Conservation (phyloP, 495 filamentous ascomycete species). For the Aspergillus campestris region DNA sequence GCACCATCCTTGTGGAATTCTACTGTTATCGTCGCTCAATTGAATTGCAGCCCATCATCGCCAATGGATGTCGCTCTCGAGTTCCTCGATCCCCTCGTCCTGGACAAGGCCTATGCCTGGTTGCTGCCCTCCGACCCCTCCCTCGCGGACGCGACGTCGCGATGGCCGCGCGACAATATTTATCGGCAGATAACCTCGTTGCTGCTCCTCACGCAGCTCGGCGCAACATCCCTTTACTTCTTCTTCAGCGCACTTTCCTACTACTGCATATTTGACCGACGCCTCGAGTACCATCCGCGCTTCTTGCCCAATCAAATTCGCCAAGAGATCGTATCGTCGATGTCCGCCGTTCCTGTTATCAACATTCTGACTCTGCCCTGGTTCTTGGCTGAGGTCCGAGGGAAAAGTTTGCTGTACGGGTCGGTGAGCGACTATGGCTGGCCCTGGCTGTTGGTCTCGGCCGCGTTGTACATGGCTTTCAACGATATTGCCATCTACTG, state of each 20-base stretch:
- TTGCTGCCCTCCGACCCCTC: no score
- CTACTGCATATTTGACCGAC: constrained; percentile 67
- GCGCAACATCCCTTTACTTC: constrained; percentile 53
- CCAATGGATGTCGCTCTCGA: no score
- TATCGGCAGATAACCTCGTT: constrained; percentile 52
- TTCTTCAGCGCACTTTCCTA: constrained; percentile 43
- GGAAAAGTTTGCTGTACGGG: constrained; percentile 63
- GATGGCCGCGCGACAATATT: constrained; percentile 52
- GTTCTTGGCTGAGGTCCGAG: constrained; percentile 59
- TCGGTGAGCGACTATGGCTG: neutral
- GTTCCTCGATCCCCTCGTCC: no score
- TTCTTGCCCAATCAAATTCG: constrained; percentile 71
- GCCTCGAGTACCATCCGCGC: constrained; percentile 62
- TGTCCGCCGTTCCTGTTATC: constrained; percentile 55
- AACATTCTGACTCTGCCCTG: constrained; percentile 54
- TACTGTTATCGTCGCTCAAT: no score
- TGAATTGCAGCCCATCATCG: no score
- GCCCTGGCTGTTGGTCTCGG: constrained; percentile 43
- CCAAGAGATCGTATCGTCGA: constrained; percentile 58
- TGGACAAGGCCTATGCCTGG: no score
- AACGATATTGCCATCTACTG: constrained; percentile 71
- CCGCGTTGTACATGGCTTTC: constrained; percentile 59
- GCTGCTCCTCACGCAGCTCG: constrained; percentile 59
- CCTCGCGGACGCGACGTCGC: neutral
- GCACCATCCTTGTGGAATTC: no score